Base-by-base conservation (phyloP, 805 yeast genomes). In the Barnettozyma vustinii region DNA sequence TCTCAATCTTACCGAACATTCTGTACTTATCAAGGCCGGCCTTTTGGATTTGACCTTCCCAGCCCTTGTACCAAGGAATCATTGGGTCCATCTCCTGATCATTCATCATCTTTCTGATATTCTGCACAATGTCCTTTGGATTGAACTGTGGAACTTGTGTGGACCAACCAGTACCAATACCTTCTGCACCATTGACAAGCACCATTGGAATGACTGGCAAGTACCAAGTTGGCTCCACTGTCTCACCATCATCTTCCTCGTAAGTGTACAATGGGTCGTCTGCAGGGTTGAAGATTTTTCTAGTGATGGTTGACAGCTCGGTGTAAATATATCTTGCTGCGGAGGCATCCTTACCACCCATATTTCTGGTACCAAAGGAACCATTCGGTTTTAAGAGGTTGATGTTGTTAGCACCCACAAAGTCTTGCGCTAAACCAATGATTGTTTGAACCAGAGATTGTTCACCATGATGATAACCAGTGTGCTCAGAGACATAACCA, bases 111-210 rank as follows among this genome's bases (percentile, higher is more conserved):
- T 78, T 79, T 51, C 80, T 79, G 30, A 94, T 71, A 58, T 94
- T 94, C 2, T 67, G 70, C 23, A 89, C 89, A 52, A 94, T 73
- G 62, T 92, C 98, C 13, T 65, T 59, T 0, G 99, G 99, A 63
- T 94, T 90, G 69, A 79, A 92, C 37, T 87, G 81, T 1, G 99
- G 99, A 54, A 94, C 84, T 52, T 80, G 81, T 1, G 98, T 90
- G 55, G 96, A 87, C 97, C 98, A 94, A 56, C 99, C 99, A 42
- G 99, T 91, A 53, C 99, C 99, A 65, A 94, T 94, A 71, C 99
- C 99, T 68, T 94, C 99, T 9, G 92, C 77, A 50, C 99, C 99
- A 62, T 94, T 94, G 5, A 94, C 96, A 52, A 94, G 74, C n/a
- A 94, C 64, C 88, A 90, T 87, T 9, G 99, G 99, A 37, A 94